These are phyloP conservation scores for Ophiostoma sp. DNA, from an alignment of 2,329 filamentous ascomycete species.

Conservation along the genomic window DNA sequence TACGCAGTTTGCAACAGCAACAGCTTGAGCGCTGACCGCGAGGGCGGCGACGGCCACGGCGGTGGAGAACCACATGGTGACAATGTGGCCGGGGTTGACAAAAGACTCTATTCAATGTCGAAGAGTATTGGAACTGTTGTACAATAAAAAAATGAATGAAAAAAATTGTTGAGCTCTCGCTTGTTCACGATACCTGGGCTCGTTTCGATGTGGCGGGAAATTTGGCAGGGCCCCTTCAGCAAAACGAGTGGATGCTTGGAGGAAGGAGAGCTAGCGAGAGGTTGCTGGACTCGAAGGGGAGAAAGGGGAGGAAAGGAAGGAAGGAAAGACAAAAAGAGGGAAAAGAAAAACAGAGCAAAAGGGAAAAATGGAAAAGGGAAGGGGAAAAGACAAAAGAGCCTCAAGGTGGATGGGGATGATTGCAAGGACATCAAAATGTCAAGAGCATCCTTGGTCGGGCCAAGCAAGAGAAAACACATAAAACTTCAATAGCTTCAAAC, in stretches of 20 bases:
- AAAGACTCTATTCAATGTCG: neutral
- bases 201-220: neutral
- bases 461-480: neutral
- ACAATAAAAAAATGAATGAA: neutral
- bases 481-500: constrained; percentile 8
- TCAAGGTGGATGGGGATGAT: neutral
- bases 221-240: neutral
- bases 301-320: neutral
- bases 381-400: neutral
- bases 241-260: constrained; percentile 15
- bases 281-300: neutral
- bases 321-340: neutral
- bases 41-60: constrained; percentile 13
- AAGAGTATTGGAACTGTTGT: neutral
- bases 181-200: neutral
- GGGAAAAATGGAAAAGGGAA: neutral
- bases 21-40: constrained; percentile 13
- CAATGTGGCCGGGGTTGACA: neutral
- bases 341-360: neutral
- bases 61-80: constrained; percentile 19
- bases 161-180: neutral
- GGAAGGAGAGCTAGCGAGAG: neutral
- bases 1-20: neutral
- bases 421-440: neutral
- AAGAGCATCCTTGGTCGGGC: neutral